Conservation (phyloP, 169 alveolate genomes). For the Plasmodium blacklocki region DNA sequence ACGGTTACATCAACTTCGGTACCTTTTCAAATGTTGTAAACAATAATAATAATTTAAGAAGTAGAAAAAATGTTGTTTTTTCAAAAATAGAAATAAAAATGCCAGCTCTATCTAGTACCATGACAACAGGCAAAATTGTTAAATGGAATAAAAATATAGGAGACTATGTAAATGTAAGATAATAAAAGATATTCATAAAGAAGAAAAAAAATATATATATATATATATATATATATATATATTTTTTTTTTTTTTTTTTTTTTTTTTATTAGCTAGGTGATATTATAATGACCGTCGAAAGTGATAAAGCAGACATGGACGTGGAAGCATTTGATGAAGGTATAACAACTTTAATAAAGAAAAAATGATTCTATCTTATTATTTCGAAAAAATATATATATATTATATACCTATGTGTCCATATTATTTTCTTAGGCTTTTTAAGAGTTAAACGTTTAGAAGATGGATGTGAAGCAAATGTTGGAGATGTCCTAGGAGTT, state of each 20-base stretch:
- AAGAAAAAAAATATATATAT: background rate
- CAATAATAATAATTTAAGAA: slow-evolving; percentile 2
- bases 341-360: background rate
- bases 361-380: background rate
- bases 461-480: slow-evolving; percentile 75
- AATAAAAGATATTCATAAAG: background rate
- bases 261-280: slow-evolving; percentile 77
- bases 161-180: slow-evolving; percentile 78
- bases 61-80: slow-evolving; percentile 19
- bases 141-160: slow-evolving; percentile 83
- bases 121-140: slow-evolving; percentile 85
- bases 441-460: slow-evolving; percentile 40
- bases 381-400: background rate
- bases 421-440: slow-evolving; percentile 30
- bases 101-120: slow-evolving; percentile 85
- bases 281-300: slow-evolving; percentile 79
- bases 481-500: slow-evolving; percentile 71
- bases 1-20: slow-evolving; percentile 3
- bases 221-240: slow-evolving; percentile 66
- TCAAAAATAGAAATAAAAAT: slow-evolving; percentile 66
- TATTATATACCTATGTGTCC: background rate
- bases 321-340: slow-evolving; percentile 82
- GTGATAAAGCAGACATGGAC: slow-evolving; percentile 85
- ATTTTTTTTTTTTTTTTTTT: slow-evolving; percentile 8
- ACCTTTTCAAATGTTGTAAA: background rate